Conservation (phyloP, 1,284 basidiomycete genomes). For the Pulchroboletus neoregius region DNA sequence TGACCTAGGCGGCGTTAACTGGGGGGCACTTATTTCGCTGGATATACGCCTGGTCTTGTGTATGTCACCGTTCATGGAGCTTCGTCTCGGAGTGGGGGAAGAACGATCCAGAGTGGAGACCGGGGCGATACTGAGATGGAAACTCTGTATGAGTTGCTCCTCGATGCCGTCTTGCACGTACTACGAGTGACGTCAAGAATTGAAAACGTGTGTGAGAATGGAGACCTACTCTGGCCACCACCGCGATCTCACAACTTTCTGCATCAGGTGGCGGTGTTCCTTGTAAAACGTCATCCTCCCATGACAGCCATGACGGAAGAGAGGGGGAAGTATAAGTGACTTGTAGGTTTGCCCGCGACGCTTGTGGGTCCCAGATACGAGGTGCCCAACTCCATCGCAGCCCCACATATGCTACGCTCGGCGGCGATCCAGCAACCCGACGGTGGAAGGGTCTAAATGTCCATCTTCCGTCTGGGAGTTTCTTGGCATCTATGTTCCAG, state of each 20-base stretch:
- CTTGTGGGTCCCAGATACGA: slow-evolving; percentile 96
- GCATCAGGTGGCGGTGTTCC: slow-evolving; percentile 71
- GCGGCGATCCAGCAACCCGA: slow-evolving; percentile 78
- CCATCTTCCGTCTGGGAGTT: slow-evolving; percentile 75
- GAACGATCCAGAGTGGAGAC: slow-evolving; percentile 61
- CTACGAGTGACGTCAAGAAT: slow-evolving; percentile 36
- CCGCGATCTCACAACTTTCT: slow-evolving; percentile 66
- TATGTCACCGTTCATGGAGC: slow-evolving; percentile 55
- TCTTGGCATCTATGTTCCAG: slow-evolving; percentile 98
- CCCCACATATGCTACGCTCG: slow-evolving; percentile 78
- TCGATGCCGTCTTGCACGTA: slow-evolving; percentile 71
- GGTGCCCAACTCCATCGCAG: slow-evolving; percentile 91
- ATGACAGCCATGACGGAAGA: slow-evolving; percentile 83
- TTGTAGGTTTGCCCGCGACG: slow-evolving; percentile 72
- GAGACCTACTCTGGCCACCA: slow-evolving; percentile 59
- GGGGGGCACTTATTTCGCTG: slow-evolving; percentile 52
- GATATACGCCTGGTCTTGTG: slow-evolving; percentile 52
- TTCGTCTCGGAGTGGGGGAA: slow-evolving; percentile 53
- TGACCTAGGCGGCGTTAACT: slow-evolving; percentile 37
- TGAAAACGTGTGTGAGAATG: slow-evolving; percentile 12
- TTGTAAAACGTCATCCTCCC: slow-evolving; percentile 77
- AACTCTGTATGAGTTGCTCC: slow-evolving; percentile 59
- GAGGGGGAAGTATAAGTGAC: slow-evolving; percentile 78
- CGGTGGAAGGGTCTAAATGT: slow-evolving; percentile 89
- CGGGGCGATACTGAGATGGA: slow-evolving; percentile 69